phyloP scores from a whole-genome alignment of 768 basidiomycete species.

The Agaricus subrufescens region DNA sequence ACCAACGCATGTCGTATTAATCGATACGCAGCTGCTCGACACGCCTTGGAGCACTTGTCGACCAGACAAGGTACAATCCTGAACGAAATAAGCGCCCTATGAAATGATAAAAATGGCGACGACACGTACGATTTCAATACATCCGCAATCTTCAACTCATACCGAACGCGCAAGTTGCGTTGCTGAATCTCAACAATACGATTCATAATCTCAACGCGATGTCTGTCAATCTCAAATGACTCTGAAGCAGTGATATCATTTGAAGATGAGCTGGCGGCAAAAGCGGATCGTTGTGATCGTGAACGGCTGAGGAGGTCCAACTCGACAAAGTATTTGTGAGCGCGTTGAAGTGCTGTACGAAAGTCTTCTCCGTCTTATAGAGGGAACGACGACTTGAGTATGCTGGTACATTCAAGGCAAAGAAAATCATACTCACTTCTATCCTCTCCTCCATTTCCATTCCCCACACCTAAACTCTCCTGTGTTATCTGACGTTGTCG shows the following conservation, averaged over 20 bases:
- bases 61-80: conserved; percentile 78
- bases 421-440: conserved; percentile 34
- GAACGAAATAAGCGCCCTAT: not conserved
- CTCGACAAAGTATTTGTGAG: conserved; percentile 52
- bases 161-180: conserved; percentile 69
- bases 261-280: conserved; percentile 32
- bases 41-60: conserved; percentile 68
- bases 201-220: conserved; percentile 59
- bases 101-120: not conserved
- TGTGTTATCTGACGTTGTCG: conserved; percentile 17
- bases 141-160: conserved; percentile 66
- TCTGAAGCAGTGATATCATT: conserved; percentile 22
- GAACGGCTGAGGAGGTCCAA: conserved; percentile 43
- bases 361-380: conserved; percentile 56
- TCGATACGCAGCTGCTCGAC: conserved; percentile 80
- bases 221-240: conserved; percentile 42
- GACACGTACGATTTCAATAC: conserved; percentile 67
- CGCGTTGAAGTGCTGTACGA: conserved; percentile 64
- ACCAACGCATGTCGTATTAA: conserved; percentile 76
- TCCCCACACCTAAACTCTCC: conserved; percentile 12
- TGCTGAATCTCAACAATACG: conserved; percentile 63
- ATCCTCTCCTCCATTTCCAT: conserved; percentile 18
- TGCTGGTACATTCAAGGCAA: not conserved
- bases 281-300: conserved; percentile 21
- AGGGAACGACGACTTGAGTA: not conserved